Evolutionary conservation across 2,329 filamentous ascomycete species (phyloP).

Genomic region (Colletotrichum lentis): DNA sequence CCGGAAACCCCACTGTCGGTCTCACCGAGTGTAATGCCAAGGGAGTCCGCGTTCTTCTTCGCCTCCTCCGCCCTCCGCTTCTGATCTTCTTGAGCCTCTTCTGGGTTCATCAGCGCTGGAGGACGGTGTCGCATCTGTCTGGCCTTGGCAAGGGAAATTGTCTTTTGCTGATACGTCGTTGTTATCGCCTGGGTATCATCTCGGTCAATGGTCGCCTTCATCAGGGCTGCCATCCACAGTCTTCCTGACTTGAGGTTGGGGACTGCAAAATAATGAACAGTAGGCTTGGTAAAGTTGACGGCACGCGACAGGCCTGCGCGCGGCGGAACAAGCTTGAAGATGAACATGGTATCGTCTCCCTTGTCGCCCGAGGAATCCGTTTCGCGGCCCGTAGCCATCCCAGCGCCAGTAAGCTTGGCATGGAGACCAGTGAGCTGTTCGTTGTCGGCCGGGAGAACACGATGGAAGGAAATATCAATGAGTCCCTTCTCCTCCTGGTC

Average conservation of each 20-base stretch:
- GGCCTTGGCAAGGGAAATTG: conserved; percentile 90
- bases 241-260: conserved; percentile 88
- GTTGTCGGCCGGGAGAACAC: conserved; percentile 92
- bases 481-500: conserved; percentile 93
- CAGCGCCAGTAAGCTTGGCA: conserved; percentile 89
- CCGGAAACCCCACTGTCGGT: conserved; percentile 55
- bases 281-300: conserved; percentile 97
- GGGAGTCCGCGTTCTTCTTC: conserved; percentile 47
- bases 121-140: conserved; percentile 87
- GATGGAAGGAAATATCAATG: conserved; percentile 97
- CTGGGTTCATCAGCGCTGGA: conserved; percentile 82
- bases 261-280: conserved; percentile 96
- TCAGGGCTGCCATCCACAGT: conserved; percentile 96
- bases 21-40: conserved; percentile 55
- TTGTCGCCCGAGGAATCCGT: conserved; percentile 56
- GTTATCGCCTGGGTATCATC: conserved; percentile 82
- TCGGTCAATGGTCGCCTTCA: conserved; percentile 98
- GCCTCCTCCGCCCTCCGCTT: conserved; percentile 42
- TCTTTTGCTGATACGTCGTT: conserved; percentile 96
- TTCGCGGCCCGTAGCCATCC: conserved; percentile 66
- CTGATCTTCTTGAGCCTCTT: conserved; percentile 51
- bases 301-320: conserved; percentile 86
- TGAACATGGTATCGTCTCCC: conserved; percentile 81
- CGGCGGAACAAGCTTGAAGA: conserved; percentile 96
- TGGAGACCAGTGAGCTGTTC: conserved; percentile 91